A percentile compares a stretch with the other conserved stretches of the same genome.
These are phyloP conservation scores for Rhizopus sp. DNA, from an alignment of 371 early-diverging fungal genomes.

Conservation along the genomic window DNA sequence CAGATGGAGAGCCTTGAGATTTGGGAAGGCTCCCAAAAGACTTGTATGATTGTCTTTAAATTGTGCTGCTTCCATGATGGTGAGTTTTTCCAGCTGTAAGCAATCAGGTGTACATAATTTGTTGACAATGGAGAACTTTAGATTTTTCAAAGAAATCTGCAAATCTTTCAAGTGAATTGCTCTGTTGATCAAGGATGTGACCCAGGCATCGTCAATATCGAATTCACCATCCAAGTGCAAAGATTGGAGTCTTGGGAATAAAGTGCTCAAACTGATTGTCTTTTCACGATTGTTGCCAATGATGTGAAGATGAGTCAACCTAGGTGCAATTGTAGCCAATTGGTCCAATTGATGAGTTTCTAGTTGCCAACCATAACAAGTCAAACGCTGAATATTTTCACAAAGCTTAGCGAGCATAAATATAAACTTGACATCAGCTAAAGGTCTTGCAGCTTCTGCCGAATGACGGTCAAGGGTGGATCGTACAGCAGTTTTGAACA, in stretches of 20 bases:
- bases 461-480: slow-evolving; percentile 22
- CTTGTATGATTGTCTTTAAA: slow-evolving; percentile 21
- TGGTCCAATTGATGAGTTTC: slow-evolving; percentile 22
- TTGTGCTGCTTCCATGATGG: slow-evolving; percentile 24
- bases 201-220: slow-evolving; percentile 14
- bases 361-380: slow-evolving; percentile 44
- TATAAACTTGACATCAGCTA: slow-evolving; percentile 24
- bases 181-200: slow-evolving; percentile 15
- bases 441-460: not conserved
- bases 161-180: slow-evolving; percentile 14
- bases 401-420: slow-evolving; percentile 24
- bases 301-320: slow-evolving; percentile 20
- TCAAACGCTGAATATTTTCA: slow-evolving; percentile 31
- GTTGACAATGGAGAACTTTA: slow-evolving; percentile 11
- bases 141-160: slow-evolving; percentile 24
- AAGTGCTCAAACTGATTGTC: slow-evolving; percentile 16
- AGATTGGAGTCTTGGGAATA: slow-evolving; percentile 20
- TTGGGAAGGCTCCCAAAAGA: slow-evolving; percentile 18
- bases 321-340: slow-evolving; percentile 12
- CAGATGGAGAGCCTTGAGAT: slow-evolving; percentile 20
- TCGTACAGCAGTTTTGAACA: slow-evolving; percentile 25
- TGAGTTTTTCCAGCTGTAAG: slow-evolving; percentile 19
- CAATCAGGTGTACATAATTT: slow-evolving; percentile 18
- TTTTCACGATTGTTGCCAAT: slow-evolving; percentile 26
- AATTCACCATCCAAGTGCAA: slow-evolving; percentile 35